Evolutionary conservation across 495 filamentous ascomycete genomes (phyloP).

Genomic region (Talaromyces proteolyticus): DNA sequence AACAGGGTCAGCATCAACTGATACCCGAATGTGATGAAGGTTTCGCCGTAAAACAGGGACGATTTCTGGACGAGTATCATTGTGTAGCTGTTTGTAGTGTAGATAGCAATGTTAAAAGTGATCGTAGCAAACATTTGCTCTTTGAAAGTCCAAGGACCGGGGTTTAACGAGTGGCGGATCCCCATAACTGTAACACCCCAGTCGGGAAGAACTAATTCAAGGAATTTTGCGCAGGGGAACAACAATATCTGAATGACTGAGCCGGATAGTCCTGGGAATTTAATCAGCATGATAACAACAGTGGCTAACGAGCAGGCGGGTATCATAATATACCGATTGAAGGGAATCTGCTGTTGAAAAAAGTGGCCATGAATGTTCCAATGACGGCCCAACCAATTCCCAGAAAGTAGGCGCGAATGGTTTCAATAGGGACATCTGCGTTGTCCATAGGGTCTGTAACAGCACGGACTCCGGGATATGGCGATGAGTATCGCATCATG

Average conservation of each 20-base stretch:
- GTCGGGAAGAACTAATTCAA: slow-evolving; percentile 2
- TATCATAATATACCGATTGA: too few relatives aligned
- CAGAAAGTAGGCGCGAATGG: slow-evolving; percentile 58
- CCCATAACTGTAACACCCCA: slow-evolving; percentile 2
- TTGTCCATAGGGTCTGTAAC: slow-evolving; percentile 39
- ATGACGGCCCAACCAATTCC: slow-evolving; percentile 37
- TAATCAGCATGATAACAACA: background rate
- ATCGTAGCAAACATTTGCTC: slow-evolving; percentile 52
- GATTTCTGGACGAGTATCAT: slow-evolving; percentile 51
- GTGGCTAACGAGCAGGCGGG: too few relatives aligned
- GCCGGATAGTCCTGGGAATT: slow-evolving; percentile 5
- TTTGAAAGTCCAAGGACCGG: slow-evolving; percentile 45
- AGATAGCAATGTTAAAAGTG: slow-evolving; percentile 41
- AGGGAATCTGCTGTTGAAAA: slow-evolving; percentile 29
- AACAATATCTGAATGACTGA: background rate
- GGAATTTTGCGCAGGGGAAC: background rate
- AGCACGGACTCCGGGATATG: slow-evolving; percentile 41
- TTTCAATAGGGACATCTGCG: slow-evolving; percentile 53
- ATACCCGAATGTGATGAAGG: slow-evolving; percentile 45
- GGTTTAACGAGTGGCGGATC: slow-evolving; percentile 27
- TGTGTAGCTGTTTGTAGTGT: slow-evolving; percentile 40
- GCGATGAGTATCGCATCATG: slow-evolving; percentile 30
- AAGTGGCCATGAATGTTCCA: slow-evolving; percentile 28
- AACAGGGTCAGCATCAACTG: slow-evolving; percentile 29
- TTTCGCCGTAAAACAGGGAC: slow-evolving; percentile 53